phyloP scores from a whole-genome alignment of 345 rosid genomes.

The Syzygium jambos region DNA sequence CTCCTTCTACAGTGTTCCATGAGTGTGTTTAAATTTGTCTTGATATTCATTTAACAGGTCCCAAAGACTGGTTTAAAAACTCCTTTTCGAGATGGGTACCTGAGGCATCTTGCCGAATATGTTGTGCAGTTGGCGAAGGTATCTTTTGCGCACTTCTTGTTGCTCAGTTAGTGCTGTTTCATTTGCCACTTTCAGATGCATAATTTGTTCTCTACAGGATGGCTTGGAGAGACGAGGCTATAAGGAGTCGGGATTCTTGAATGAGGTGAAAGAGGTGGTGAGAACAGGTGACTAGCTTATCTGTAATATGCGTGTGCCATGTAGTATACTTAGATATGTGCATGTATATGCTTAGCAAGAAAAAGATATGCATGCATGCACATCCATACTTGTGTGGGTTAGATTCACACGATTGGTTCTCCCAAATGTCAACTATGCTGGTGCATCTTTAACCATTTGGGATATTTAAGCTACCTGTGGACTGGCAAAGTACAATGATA shows the following conservation, averaged over 20 bases:
- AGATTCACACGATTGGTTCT: background rate
- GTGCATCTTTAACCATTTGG: background rate
- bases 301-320: background rate
- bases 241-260: conserved; percentile 86
- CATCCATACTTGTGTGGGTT: background rate
- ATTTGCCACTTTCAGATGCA: background rate
- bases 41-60: conserved; percentile 41
- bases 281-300: conserved; percentile 55
- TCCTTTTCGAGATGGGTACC: conserved; percentile 78
- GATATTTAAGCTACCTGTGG: background rate
- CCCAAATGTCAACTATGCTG: background rate
- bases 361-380: background rate
- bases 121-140: conserved; percentile 82
- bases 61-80: conserved; percentile 80
- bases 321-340: background rate
- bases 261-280: conserved; percentile 74
- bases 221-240: conserved; percentile 93
- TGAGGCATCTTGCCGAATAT: conserved; percentile 78
- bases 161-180: background rate
- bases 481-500: background rate
- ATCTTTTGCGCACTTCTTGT: background rate
- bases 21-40: background rate
- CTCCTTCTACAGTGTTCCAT: background rate
- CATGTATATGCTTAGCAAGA: background rate
- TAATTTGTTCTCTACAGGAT: conserved; percentile 38